A percentile compares a stretch with the other conserved stretches of the same genome.
phyloP scores from a whole-genome alignment of 129 eudicot genomes.

The Lonicera japonica region DNA sequence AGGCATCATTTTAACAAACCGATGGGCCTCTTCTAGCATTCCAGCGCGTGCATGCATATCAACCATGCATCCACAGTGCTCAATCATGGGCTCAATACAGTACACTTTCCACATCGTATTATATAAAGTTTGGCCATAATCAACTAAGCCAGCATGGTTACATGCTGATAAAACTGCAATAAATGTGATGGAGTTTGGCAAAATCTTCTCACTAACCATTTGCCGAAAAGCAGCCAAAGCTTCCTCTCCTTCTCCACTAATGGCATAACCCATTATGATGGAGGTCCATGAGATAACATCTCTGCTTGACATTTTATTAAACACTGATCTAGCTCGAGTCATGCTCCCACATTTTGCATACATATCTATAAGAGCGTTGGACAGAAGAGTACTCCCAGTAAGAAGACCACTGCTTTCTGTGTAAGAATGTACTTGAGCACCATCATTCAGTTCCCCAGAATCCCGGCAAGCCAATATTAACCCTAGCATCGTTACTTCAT shows the following conservation, averaged over 20 bases:
- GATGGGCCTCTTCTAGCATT: conserved; percentile 18
- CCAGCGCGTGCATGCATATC: conserved; percentile 33
- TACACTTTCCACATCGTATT: conserved; percentile 11
- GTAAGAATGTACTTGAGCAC: conserved; percentile 11
- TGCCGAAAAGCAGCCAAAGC: conserved; percentile 19
- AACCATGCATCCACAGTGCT: conserved; percentile 33
- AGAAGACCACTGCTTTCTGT: conserved; percentile 6
- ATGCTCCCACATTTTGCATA: conserved; percentile 32
- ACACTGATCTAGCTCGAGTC: conserved; percentile 19
- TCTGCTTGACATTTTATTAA: conserved; percentile 19
- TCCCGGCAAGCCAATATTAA: conserved; percentile 26
- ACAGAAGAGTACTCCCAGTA: conserved; percentile 11
- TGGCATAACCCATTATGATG: conserved; percentile 22
- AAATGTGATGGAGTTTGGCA: conserved; percentile 23
- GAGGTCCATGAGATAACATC: conserved; percentile 34
- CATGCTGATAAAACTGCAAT: conserved; percentile 27
- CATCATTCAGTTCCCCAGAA: conserved; percentile 16
- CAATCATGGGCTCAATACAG: conserved; percentile 21
- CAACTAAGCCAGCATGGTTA: conserved; percentile 28
- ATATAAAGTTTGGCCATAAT: conserved; percentile 19
- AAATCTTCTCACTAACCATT: conserved; percentile 17
- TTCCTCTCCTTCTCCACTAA: conserved; percentile 22
- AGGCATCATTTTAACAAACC: conserved; percentile 16
- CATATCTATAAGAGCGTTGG: conserved; percentile 30
- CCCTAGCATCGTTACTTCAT: conserved; percentile 29